Evolutionary conservation across 805 yeast genomes (phyloP).

Genomic region (Schizosaccharomyces lindneri): DNA sequence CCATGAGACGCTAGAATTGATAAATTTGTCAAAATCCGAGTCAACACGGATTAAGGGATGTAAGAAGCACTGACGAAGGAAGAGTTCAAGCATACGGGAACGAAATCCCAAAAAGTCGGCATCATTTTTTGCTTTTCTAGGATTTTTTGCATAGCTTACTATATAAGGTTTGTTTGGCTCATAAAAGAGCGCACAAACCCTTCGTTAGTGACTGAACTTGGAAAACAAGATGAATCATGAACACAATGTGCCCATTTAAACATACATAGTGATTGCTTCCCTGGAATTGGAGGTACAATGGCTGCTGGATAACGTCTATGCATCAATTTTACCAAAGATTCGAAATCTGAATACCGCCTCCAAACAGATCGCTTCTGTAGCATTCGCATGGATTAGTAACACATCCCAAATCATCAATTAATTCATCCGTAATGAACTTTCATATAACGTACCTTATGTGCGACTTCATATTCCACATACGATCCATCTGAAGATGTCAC

Average conservation of each 20-base stretch:
- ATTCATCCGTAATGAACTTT: not conserved
- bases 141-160: conserved; percentile 14
- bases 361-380: conserved; percentile 21
- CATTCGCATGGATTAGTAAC: not conserved
- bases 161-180: not conserved
- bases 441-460: not conserved
- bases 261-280: conserved; percentile 34
- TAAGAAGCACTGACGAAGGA: conserved; percentile 31
- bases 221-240: no score
- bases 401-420: not conserved
- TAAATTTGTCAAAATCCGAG: conserved; percentile 40
- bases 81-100: conserved; percentile 47
- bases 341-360: conserved; percentile 81
- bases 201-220: not conserved
- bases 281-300: conserved; percentile 84
- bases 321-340: conserved; percentile 47
- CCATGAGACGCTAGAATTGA: conserved; percentile 74
- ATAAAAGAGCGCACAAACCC: not conserved
- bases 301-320: conserved; percentile 52
- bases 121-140: conserved; percentile 14
- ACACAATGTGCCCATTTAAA: not conserved
- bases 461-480: not conserved
- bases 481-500: not conserved
- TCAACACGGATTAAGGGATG: conserved; percentile 24
- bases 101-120: conserved; percentile 29